Percentiles rank a stretch among this genome's conserved stretches.
phyloP scores from a whole-genome alignment of 2,329 filamentous ascomycete species.

The Ophiocordyceps sinensis region DNA sequence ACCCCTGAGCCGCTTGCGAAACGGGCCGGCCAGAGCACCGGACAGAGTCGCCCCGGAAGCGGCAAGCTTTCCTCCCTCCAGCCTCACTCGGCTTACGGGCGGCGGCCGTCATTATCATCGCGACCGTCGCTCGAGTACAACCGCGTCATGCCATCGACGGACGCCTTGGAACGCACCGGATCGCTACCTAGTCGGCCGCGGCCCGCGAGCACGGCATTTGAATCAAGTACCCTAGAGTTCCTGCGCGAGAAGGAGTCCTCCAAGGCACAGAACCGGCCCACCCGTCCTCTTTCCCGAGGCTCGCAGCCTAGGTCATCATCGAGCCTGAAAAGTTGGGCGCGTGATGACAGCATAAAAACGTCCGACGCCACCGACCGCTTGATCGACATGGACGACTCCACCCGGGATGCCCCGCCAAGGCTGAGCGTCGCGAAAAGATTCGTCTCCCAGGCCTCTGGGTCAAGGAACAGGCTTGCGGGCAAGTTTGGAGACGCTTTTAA shows the following conservation, averaged over 20 bases:
- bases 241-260: conserved; percentile 59
- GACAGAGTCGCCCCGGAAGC: conserved; percentile 3
- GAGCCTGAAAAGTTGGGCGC: conserved; percentile 19
- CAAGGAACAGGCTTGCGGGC: conserved; percentile 71
- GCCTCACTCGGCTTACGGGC: conserved; percentile 10
- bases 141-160: conserved; percentile 6
- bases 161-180: conserved; percentile 10
- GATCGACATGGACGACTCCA: conserved; percentile 55
- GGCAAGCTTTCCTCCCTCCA: conserved; percentile 5
- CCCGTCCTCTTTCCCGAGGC: conserved; percentile 7
- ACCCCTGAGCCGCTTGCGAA: conserved; percentile 26
- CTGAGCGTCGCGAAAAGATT: conserved; percentile 49
- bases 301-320: conserved; percentile 22
- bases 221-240: conserved; percentile 63
- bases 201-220: conserved; percentile 70
- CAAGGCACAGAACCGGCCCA: conserved; percentile 19
- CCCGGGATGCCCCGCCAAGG: conserved; percentile 35
- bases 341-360: conserved; percentile 18
- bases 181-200: conserved; percentile 39
- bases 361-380: conserved; percentile 70
- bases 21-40: conserved; percentile 8
- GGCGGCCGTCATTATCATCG: conserved; percentile 7
- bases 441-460: conserved; percentile 55
- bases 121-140: conserved; percentile 8
- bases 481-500: conserved; percentile 92